Base-by-base conservation (phyloP, 768 basidiomycete species). In the Nidula microcarpa region DNA sequence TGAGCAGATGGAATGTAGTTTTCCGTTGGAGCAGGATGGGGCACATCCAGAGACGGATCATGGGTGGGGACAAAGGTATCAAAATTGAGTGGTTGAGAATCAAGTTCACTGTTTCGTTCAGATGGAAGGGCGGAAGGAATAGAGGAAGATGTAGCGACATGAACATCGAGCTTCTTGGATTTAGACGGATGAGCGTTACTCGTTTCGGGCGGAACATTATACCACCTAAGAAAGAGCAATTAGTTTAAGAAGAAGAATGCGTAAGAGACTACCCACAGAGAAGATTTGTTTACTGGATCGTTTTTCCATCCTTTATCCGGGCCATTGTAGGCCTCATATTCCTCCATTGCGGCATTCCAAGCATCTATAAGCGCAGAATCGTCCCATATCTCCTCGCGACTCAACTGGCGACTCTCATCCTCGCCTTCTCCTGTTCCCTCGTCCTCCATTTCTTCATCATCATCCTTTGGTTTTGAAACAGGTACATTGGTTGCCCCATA, bases 281-380 rank as follows among this genome's bases (percentile, higher is more conserved):
- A 79, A 0, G 91, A 89, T 59, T 82, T 87, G 64, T 87, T 82
- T 13, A 85, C 71, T 0, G 84, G 78, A 48, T 87, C 81, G 2
- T 74, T 68, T 63, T 91, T 89, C 91, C 91, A 92, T 5, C 74
- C 74, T 62, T 89, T 84, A 4, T 79, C 81, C 13, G 76, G 74
- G 0, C 90, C 91, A 60, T 93, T 81, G 57, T 76, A 81, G 14
- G 79, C 80, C 71, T 88, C 77, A 59, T 91, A 93, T 64, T 93
- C 91, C 53, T 88, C 88, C 57, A 78, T 82, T 14, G 91, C 91
- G 54, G 90, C 85, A 64, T 92, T 79, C 91, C 91, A 92, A 16
- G 91, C 91, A 50, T 87, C 78, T 44, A 93, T 80, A 57, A 93
- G 77, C 4, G 87, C 88, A 35, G 87, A 86, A 64, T 93, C 91